Base-by-base conservation (phyloP, 805 yeast species). In the Tetrapisispora taiwanensis region DNA sequence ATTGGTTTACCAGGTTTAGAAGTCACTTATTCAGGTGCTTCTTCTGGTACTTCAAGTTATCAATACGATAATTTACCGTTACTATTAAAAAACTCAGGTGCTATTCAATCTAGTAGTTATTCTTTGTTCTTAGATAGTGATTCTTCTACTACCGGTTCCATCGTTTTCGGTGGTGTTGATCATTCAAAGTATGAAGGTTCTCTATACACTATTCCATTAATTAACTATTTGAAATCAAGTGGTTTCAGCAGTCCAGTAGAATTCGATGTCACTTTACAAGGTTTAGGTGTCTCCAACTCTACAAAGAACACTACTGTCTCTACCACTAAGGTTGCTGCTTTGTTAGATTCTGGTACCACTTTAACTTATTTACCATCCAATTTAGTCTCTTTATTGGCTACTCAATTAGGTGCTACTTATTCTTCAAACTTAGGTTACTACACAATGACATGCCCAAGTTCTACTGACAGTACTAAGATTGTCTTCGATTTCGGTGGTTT, bases 131-230 rank as follows among this genome's bases (percentile, higher is more conserved):
- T 84, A 59, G 73, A 78, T 51, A 62, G 64, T 3, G 52, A 57
- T 10, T 61, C 62, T 30, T 64, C 75, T 0, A 38, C 53, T 4
- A 48, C 66, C 1, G 89, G 87, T 6, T 62, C 70, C n/a, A 67
- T 83, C 18, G 59, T 83, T 40, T 84, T 84, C 66, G 90, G 92
- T 39, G 92, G 81, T 27, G 72, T 79, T 24, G 90, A 83, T 54
- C 74, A 72, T 47, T 70, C 75, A 32, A 81, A 81, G 61, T 80
- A 75, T 58, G 43, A 62, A 0, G 88, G 87, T 14, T 47, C 57
- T 17, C 60, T 80, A 31, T 59, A 68, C 28, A 62, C 76, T 1
- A 57, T 81, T 7, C 80, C 81, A 24, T 50, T 78, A 34, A 63
- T 79, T 50, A 78, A 78, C 45, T 44, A 48, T 7, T 46, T 50